Conservation (phyloP, 2,329 filamentous ascomycete genomes). For the Cercospora sesami region DNA sequence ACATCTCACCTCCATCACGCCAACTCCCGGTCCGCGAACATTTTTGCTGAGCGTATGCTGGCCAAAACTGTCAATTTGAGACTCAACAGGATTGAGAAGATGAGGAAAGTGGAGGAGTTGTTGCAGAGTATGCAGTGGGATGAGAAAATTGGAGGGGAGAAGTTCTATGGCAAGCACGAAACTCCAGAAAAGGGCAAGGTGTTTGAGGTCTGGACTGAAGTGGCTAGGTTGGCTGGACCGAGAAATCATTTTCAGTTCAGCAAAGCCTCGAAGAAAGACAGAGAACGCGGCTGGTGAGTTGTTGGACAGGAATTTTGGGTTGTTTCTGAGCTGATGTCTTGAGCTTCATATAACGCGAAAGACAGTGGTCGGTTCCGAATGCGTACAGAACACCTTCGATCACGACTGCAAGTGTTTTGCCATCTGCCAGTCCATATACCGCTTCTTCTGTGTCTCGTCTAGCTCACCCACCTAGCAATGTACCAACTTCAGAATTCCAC, state of each 20-base stretch:
- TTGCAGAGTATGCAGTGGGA: neutral
- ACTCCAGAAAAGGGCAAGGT: neutral
- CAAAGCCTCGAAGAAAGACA: neutral
- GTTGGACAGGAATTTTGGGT: too few species aligned
- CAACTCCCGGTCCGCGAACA: conserved; percentile 5
- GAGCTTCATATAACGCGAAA: neutral
- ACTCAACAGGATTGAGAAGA: neutral
- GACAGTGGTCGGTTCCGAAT: neutral
- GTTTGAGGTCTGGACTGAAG: neutral
- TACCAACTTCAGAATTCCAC: neutral
- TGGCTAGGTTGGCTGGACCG: neutral
- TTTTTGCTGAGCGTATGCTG: neutral
- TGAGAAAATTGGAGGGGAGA: neutral
- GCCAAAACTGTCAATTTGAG: neutral
- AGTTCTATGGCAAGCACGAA: neutral
- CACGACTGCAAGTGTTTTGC: too few species aligned
- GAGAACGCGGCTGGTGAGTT: neutral
- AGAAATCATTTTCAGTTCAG: neutral
- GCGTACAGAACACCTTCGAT: too few species aligned
- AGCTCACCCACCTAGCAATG: neutral
- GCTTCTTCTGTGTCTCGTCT: neutral
- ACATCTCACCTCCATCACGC: conserved; percentile 22
- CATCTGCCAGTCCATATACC: too few species aligned
- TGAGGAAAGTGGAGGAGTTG: neutral
- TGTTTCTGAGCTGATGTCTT: neutral